Evolutionary conservation across 129 eudicot genomes (phyloP).

Genomic region (Tagetes erecta): DNA sequence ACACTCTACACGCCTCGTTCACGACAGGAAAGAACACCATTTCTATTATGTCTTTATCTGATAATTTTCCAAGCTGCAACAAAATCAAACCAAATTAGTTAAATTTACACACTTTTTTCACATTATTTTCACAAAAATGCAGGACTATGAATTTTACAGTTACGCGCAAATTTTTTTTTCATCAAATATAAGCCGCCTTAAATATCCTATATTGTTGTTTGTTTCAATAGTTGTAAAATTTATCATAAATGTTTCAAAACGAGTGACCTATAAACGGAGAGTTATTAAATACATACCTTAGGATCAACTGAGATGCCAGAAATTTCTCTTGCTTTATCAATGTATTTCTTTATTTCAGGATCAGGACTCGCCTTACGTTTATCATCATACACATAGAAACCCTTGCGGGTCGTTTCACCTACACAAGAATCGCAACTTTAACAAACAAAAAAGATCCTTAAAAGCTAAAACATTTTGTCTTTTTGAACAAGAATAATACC

Average conservation of each 20-base stretch:
- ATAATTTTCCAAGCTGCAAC: slow-evolving; percentile 62
- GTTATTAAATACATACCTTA: slow-evolving; percentile 52
- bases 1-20: slow-evolving; percentile 92
- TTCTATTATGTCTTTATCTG: slow-evolving; percentile 92
- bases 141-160: not conserved
- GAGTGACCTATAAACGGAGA: not conserved
- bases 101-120: slow-evolving; percentile 1
- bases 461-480: not conserved
- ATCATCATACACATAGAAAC: slow-evolving; percentile 77
- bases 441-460: slow-evolving; percentile 6
- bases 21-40: slow-evolving; percentile 96
- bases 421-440: slow-evolving; percentile 13
- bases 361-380: slow-evolving; percentile 89
- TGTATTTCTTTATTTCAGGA: slow-evolving; percentile 75
- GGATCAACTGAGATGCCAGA: slow-evolving; percentile 75
- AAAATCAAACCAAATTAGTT: slow-evolving; percentile 3
- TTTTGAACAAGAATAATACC: slow-evolving; percentile 42
- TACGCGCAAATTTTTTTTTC: not conserved
- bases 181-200: not conserved
- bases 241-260: not conserved
- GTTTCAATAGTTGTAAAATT: not conserved
- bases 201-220: no score
- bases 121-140: not conserved
- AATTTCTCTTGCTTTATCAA: slow-evolving; percentile 81
- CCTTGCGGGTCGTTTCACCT: slow-evolving; percentile 89